Base-by-base conservation (phyloP, 73 alveolate genomes). In the Paramecium tetraurelia region DNA sequence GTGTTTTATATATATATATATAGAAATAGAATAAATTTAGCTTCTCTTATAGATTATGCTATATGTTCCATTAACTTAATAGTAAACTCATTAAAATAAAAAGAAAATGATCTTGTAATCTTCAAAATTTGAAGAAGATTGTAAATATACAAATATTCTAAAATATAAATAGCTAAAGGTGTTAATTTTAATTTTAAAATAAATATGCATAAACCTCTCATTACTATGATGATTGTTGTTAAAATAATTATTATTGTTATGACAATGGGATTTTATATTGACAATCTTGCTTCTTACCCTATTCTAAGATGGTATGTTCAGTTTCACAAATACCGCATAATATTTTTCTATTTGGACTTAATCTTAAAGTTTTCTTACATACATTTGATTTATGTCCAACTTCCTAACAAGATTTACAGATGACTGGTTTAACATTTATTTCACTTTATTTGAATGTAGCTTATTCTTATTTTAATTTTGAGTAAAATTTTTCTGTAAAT, bases 311-410 rank as follows among this genome's bases (percentile, higher is more conserved):
- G 1, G 90, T 24, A 80, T 80, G 90, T 80, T 80, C 90, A 44
- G 46, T 20, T n/a, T 80, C 90, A 24, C 90, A 80, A 24, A 44
- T 20, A 27, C 76, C 76, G 20, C 90, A 80, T 44, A 44, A 43
- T 2, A 80, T 80, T 46, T 31, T 80, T 48, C 75, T 40, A 2
- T 22, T 80, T 16, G 90, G 90, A 48, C 76, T 44, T 9, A 80
- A 35, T 80, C 90, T 80, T 63, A 80, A 20, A 10, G 21, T 80
- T 44, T 43, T 80, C 29, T 80, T 80, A 35, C 90, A 80, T 29
- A 41, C 76, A 80, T 80, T 80, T 10, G 76, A 80, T 46, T 80
- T 80, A 44, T 80, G 90, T 22, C 90, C 90, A 40, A 80, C 90
- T 80, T 80, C 90, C 38, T 80, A 35, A 35, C 90, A 80, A 20